A percentile compares a stretch with the other conserved stretches of the same genome.
Conservation (phyloP, 176 grass and related monocot genomes). For the Phoenix roebelenii region DNA sequence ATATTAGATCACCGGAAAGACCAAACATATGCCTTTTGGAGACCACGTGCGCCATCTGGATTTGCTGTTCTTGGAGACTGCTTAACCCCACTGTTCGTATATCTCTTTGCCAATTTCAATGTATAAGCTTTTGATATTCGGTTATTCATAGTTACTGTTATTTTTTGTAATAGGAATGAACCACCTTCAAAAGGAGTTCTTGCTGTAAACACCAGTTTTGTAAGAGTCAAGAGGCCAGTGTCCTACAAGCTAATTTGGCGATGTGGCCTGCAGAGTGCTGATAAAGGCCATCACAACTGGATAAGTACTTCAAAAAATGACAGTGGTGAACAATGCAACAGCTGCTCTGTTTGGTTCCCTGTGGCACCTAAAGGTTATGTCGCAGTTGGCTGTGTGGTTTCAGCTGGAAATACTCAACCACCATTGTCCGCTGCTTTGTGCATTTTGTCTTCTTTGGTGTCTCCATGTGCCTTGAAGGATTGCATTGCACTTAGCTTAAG, state of each 20-base stretch:
- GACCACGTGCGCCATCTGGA: constrained; percentile 93
- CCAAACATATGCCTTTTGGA: constrained; percentile 83
- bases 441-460: constrained; percentile 67
- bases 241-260: constrained; percentile 83
- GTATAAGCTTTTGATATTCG: constrained; percentile 5
- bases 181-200: constrained; percentile 80
- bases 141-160: constrained; percentile 14
- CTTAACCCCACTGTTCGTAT: constrained; percentile 71
- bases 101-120: constrained; percentile 18
- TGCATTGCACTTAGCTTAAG: constrained; percentile 60
- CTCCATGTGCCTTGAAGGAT: constrained; percentile 59
- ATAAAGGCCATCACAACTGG: constrained; percentile 16
- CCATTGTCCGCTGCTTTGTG: constrained; percentile 75
- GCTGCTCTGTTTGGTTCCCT: constrained; percentile 89
- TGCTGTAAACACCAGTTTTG: constrained; percentile 86
- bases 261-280: constrained; percentile 28
- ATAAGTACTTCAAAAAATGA: constrained; percentile 13
- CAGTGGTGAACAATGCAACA: constrained; percentile 6
- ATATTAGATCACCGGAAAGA: constrained; percentile 51
- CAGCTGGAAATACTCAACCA: constrained; percentile 65
- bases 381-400: constrained; percentile 86
- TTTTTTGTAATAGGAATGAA: constrained; percentile 50
- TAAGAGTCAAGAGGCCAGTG: constrained; percentile 88
- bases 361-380: constrained; percentile 72
- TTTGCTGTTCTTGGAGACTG: constrained; percentile 87